Evolutionary conservation across 2,329 filamentous ascomycete species (phyloP).

Genomic region (Mycosphaerella arachidis): DNA sequence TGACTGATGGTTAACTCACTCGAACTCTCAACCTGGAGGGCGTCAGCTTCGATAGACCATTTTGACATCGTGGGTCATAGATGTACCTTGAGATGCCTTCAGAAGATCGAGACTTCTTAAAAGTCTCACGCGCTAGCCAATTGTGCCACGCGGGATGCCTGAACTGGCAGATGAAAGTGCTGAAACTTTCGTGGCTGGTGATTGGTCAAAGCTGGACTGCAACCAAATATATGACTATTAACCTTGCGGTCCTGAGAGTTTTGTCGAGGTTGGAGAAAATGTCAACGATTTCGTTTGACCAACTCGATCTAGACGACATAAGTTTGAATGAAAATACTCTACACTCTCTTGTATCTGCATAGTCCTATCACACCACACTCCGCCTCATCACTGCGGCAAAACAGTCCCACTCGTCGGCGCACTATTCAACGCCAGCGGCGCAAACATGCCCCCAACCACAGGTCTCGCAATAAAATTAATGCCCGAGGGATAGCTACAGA

Average conservation of each 20-base stretch:
- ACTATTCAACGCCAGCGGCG: conserved; percentile 40
- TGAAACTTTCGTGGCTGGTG: not conserved
- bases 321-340: not conserved
- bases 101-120: not conserved
- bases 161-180: not conserved
- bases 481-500: conserved; percentile 18
- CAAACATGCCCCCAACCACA: conserved; percentile 50
- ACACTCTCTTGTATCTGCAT: not conserved
- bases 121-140: not conserved
- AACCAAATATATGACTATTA: not conserved
- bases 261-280: too few relatives aligned
- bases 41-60: too few relatives aligned
- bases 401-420: conserved; percentile 21
- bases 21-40: too few relatives aligned
- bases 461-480: conserved; percentile 46
- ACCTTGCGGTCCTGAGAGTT: too few relatives aligned
- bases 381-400: not conserved
- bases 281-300: too few relatives aligned
- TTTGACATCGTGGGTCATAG: too few relatives aligned
- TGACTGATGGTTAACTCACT: too few relatives aligned
- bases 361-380: not conserved
- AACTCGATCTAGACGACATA: too few relatives aligned
- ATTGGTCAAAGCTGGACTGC: not conserved
- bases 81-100: not conserved
- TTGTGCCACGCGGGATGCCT: not conserved